These are phyloP conservation scores for Phellopilus nigrolimitatus DNA, from an alignment of 1,284 basidiomycete species.

Conservation along the genomic window DNA sequence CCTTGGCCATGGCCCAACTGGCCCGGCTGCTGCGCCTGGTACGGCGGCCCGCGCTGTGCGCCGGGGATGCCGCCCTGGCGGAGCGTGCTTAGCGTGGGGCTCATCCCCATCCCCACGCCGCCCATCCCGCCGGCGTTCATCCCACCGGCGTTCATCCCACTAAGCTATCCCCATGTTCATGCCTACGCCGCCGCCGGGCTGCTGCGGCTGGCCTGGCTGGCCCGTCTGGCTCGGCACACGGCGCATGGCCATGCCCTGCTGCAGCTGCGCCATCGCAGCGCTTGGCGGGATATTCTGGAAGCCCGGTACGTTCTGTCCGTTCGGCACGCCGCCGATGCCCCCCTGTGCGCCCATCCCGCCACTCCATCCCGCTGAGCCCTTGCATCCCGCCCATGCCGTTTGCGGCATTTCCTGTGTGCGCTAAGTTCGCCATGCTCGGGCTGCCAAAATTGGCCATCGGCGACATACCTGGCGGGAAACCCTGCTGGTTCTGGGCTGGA, in stretches of 20 bases:
- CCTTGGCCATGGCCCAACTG: background rate
- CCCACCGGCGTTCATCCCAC: background rate
- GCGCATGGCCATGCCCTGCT: conserved; percentile 10
- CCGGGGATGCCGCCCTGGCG: conserved; percentile 4
- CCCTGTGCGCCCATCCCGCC: conserved; percentile 2
- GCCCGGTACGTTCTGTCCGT: background rate
- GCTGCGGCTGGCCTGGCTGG: background rate
- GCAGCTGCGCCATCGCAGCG: conserved; percentile 4
- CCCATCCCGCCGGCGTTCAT: conserved; percentile 2
- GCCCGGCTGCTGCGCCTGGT: conserved; percentile 5
- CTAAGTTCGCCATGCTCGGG: background rate
- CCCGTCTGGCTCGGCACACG: conserved; percentile 12
- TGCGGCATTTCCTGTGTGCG: background rate
- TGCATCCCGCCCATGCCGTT: conserved; percentile 7
- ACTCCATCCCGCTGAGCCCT: background rate
- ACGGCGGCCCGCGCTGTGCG: background rate
- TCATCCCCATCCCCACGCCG: conserved; percentile 6
- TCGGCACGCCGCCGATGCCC: background rate
- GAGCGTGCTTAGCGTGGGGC: background rate
- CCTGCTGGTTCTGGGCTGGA: background rate
- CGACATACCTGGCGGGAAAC: conserved; percentile 2
- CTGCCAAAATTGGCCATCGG: conserved; percentile 10
- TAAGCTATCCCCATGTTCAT: conserved; percentile 1
- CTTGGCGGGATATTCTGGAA: conserved; percentile 3
- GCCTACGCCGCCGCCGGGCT: background rate